A percentile compares a stretch with the other conserved stretches of the same genome.
Evolutionary conservation across 2,329 filamentous ascomycete genomes (phyloP).

Genomic region (Lecanosticta acicola): DNA sequence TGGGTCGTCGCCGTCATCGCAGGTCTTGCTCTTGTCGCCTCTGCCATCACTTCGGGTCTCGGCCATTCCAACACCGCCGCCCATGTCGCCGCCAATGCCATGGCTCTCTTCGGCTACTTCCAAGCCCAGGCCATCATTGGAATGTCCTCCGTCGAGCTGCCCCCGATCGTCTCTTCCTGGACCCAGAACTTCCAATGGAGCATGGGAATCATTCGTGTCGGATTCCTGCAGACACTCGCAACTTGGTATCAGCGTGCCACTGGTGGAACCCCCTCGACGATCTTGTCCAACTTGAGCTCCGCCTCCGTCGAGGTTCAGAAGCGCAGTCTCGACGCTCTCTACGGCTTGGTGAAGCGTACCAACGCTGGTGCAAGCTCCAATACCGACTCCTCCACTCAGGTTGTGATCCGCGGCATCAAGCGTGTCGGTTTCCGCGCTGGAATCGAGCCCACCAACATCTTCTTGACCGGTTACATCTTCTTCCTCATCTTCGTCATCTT

Average conservation of each 20-base stretch:
- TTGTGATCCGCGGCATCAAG: conserved; percentile 72
- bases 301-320: conserved; percentile 82
- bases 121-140: conserved; percentile 90
- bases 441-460: conserved; percentile 88
- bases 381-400: conserved; percentile 32
- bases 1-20: conserved; percentile 87
- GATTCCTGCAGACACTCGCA: conserved; percentile 81
- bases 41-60: conserved; percentile 80
- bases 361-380: conserved; percentile 23
- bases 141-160: conserved; percentile 72
- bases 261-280: conserved; percentile 73
- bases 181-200: conserved; percentile 98
- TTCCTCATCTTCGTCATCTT: conserved; percentile 78
- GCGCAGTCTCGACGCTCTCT: conserved; percentile 45
- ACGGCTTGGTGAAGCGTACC: conserved; percentile 46
- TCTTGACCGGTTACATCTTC: conserved; percentile 85
- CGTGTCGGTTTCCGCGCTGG: conserved; percentile 78
- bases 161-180: conserved; percentile 86
- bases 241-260: conserved; percentile 96
- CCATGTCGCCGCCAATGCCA: conserved; percentile 86
- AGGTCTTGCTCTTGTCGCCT: conserved; percentile 74
- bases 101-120: conserved; percentile 93
- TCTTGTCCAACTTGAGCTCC: conserved; percentile 67
- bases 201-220: conserved; percentile 85
- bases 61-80: conserved; percentile 92